Percentiles rank a stretch among this genome's conserved stretches.
These are phyloP conservation scores for Saksenaea vasiformis DNA, from an alignment of 371 early-diverging fungal species.

Conservation along the genomic window DNA sequence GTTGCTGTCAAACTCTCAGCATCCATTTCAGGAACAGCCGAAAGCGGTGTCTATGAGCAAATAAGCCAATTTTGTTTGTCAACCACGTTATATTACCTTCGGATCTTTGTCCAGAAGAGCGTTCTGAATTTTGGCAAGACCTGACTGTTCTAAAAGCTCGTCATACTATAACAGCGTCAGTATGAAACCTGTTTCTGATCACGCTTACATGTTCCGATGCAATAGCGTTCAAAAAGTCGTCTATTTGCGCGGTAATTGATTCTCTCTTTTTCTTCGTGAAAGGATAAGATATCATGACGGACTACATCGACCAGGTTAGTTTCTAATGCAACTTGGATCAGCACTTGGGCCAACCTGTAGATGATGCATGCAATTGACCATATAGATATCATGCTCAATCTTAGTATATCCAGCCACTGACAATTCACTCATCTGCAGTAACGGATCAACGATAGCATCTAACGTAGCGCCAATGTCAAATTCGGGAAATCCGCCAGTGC, in stretches of 20 bases:
- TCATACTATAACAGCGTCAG: constrained; percentile 24
- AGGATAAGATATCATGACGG: constrained; percentile 30
- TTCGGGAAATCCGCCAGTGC: constrained; percentile 39
- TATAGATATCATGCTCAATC: constrained; percentile 71
- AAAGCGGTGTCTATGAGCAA: constrained; percentile 56
- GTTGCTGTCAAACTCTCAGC: constrained; percentile 49
- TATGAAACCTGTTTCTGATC: background rate
- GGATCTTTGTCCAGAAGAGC: constrained; percentile 34
- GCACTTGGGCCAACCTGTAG: constrained; percentile 53
- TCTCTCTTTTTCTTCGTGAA: constrained; percentile 40
- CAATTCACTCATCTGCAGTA: constrained; percentile 70
- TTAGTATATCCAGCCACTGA: constrained; percentile 54
- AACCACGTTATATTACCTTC: constrained; percentile 24
- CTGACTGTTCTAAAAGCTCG: constrained; percentile 45
- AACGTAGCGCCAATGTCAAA: constrained; percentile 66
- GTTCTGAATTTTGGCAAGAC: constrained; percentile 38
- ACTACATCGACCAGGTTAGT: constrained; percentile 8
- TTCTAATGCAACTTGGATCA: background rate
- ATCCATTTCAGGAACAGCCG: constrained; percentile 60
- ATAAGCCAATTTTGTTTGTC: background rate
- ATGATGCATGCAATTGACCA: constrained; percentile 73
- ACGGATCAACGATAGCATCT: constrained; percentile 72
- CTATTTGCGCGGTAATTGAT: constrained; percentile 26
- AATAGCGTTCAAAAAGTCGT: constrained; percentile 30
- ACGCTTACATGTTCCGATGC: constrained; percentile 46